Evolutionary conservation across 768 basidiomycete genomes (phyloP), one percentile per base, ranked within the genome.

Genomic region (Auricularia auricula-judae): DNA sequence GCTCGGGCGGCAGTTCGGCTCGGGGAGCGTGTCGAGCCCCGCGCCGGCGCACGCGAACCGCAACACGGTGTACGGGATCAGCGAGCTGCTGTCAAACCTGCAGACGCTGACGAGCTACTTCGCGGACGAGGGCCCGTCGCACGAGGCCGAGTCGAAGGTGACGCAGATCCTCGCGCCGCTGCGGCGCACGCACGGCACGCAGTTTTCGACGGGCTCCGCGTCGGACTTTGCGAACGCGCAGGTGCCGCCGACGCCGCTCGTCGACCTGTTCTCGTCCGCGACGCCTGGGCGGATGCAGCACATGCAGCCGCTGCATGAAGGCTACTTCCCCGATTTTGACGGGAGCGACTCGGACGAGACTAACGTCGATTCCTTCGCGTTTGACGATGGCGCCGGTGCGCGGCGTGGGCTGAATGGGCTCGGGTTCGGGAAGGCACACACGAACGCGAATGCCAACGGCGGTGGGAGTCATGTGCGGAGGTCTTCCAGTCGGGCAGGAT

Each of bases 11-110:
- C 56, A 59, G 56, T 59, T 59, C 56, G 56, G 18, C 2, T n/a
- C n/a, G 1, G 18, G 7, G 14, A 59, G 56, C 34, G 29, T 23
- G 34, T 33, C 23, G 11, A 29, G 29, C 29, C 29, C 29, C 29
- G 56, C 29, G 56, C 3, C 56, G 34, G 21, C 56, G 23, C n/a
- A 11, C 16, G 29, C 23, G 23, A 4, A 16, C 5, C 56, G 56
- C 10, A 59, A 59, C 56, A 59, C 56, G 56, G 56, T 59, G 29
- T 59, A 59, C 56, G 56, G 56, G 16, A 59, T 59, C 56, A 59
- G 29, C 34, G 56, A 59, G 23, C 56, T 59, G 23, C 56, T 59
- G 23, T 59, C 56, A 4, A 59, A 59, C 23, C 34, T 59, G 56
- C 56, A 59, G 16, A 23, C 56, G 56, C 34, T 59, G 56, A 59